Conservation (phyloP, 2,329 filamentous ascomycete genomes). For the Fusarium gaditjirri region DNA sequence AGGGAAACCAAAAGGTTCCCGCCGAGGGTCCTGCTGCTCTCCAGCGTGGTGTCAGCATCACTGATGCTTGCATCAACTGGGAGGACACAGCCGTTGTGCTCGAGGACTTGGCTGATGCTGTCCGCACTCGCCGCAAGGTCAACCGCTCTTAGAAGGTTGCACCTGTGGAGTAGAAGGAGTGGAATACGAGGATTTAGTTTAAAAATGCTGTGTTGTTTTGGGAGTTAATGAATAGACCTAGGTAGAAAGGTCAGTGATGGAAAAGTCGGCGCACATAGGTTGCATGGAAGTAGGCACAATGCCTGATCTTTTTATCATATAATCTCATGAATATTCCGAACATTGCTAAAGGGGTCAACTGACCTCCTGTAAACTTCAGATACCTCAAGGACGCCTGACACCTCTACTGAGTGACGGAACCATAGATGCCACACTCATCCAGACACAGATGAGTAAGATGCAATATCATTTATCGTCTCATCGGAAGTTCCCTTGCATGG, state of each 20-base stretch:
- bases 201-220: conserved; percentile 15
- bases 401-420: neutral
- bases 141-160: conserved; percentile 50
- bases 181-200: conserved; percentile 9
- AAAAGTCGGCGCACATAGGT: conserved; percentile 44
- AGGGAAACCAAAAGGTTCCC: conserved; percentile 89
- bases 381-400: conserved; percentile 23
- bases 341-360: conserved; percentile 7
- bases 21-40: conserved; percentile 80
- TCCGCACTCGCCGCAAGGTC: conserved; percentile 75
- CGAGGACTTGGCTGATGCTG: conserved; percentile 85
- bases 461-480: neutral
- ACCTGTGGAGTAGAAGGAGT: conserved; percentile 30
- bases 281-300: conserved; percentile 43
- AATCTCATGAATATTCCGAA: conserved; percentile 4
- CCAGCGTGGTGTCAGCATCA: conserved; percentile 93
- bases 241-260: conserved; percentile 29
- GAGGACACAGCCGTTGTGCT: conserved; percentile 83
- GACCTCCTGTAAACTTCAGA: conserved; percentile 9
- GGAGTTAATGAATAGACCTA: conserved; percentile 42
- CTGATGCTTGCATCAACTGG: conserved; percentile 96
- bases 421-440: neutral
- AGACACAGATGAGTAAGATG: neutral
- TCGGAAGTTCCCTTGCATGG: conserved; percentile 43
- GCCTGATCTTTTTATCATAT: conserved; percentile 29